Base-by-base conservation (phyloP, 2,329 filamentous ascomycete species). In the Diaporthe humulicola region DNA sequence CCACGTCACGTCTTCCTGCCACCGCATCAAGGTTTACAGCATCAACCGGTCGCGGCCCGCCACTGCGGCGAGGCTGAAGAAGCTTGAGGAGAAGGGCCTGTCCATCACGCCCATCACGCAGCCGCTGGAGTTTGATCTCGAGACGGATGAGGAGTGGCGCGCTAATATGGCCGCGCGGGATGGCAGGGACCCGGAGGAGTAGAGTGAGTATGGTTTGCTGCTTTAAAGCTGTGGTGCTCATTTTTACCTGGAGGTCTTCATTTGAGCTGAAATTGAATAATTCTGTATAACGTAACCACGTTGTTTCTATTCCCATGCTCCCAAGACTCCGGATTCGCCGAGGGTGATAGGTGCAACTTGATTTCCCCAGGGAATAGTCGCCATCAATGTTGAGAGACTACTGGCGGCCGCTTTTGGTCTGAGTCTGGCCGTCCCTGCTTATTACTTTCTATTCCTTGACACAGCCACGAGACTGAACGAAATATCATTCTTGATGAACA, bases 1-100 rank as follows among this genome's bases (percentile, higher is more conserved):
- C 28, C 91, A 93, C 78, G 90, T 93, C 4, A 93, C 91, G 0
- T 89, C 87, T 9, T 90, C 87, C 0, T 91, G 89, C 73, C 92
- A 93, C 76, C 85, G 90, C 1, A 86, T 93, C 77, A 88, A 86
- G 69, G 81, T 93, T 9, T 93, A 92, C 81, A 93, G 90, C 77
- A 87, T 93, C 70, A 93, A 93, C 81, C 86, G 83, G 77, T 84
- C 82, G 2, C 86, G 83, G 48, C 85, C 86, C 1, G 76, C 77
- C 3, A 93, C 90, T 0, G 85, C 84, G 25, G 82, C 81, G 42
- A 83, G 90, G 0, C 81, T 93, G 22, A 86, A 86, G 57, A 81
- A 87, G 76, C 84, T 93, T 40, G 87, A 91, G 74, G 81, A 87
- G 22, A 82, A 82, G 17, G 86, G 86, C 0, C 79, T 86, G 0